Evolutionary conservation across 352 stramenopile genomes (phyloP), one percentile per base, ranked within the genome.

Genomic region (Phytophthora meadii): DNA sequence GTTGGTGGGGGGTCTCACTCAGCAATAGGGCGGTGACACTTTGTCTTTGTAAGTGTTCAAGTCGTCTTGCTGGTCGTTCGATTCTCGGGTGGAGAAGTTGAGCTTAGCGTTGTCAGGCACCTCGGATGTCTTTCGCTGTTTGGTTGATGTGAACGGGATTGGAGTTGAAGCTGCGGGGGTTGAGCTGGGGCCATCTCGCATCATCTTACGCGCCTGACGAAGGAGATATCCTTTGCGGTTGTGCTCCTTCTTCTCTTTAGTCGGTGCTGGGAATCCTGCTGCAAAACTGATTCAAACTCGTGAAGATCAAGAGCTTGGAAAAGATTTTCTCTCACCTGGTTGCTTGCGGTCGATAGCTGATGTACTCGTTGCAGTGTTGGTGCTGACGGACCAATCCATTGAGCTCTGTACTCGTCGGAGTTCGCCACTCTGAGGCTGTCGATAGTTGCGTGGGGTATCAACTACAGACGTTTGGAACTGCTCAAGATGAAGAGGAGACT

Each of bases 171-270:
- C 3, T 40, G 28, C 24, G 36, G 39, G 19, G 19, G 27, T 30
- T 40, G 61, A 41, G 5, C 15, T 55, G 12, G 44, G 57, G 46
- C 39, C 41, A 17, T 82, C 72, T 59, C 72, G 68, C 51, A 77
- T 72, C 61, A 83, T 51, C 36, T 76, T 89, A 37, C 84, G 77
- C 1, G 68, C 74, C 42, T 89, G 82, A 7, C 84, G 84, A 41
- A 93, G 72, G 0, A 72, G 68, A 61, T 93, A 93, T 2, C 84
- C 84, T 30, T 87, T 88, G 12, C 84, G 77, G 47, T 93, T 93
- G 61, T 93, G 84, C 56, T 90, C 84, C 59, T 93, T 93, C 39
- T 89, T 93, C 46, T 68, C 53, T 10, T 37, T 63, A 27, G 32
- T 68, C 36, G 48, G 40, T 15, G 54, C 36, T 25, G 32, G 34